Percentiles rank a stretch among this genome's conserved stretches.
phyloP scores from a whole-genome alignment of 2,329 filamentous ascomycete genomes.

The Peltaster fructicola region DNA sequence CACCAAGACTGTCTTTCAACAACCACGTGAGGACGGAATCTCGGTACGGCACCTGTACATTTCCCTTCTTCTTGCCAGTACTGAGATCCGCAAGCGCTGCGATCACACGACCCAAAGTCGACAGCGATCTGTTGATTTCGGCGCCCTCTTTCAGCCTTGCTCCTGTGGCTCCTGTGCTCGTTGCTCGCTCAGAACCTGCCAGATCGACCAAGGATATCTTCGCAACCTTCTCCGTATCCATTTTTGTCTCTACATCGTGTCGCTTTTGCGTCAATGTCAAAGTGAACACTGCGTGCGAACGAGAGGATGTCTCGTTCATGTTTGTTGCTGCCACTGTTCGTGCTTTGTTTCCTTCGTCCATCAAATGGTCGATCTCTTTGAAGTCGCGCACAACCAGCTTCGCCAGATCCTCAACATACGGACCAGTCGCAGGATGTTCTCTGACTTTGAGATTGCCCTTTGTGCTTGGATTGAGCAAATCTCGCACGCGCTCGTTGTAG shows the following conservation, averaged over 20 bases:
- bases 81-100: conserved; percentile 84
- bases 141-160: conserved; percentile 92
- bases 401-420: conserved; percentile 93
- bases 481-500: conserved; percentile 93
- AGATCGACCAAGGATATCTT: conserved; percentile 97
- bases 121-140: conserved; percentile 93
- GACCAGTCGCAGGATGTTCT: conserved; percentile 92
- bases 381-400: conserved; percentile 90
- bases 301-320: conserved; percentile 99
- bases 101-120: conserved; percentile 92
- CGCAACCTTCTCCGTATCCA: conserved; percentile 94
- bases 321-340: conserved; percentile 95
- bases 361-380: conserved; percentile 86
- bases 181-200: conserved; percentile 91
- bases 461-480: conserved; percentile 83
- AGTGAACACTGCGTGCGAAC: conserved; percentile 96
- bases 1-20: conserved; percentile 87
- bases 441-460: conserved; percentile 94
- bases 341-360: conserved; percentile 99
- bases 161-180: conserved; percentile 90
- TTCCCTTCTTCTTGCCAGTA: conserved; percentile 62
- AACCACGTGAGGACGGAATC: conserved; percentile 95
- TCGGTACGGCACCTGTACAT: conserved; percentile 79
- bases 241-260: conserved; percentile 77
- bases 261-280: conserved; percentile 89